Evolutionary conservation across 257 asterid species (phyloP).

Genomic region (Handroanthus guayacan): DNA sequence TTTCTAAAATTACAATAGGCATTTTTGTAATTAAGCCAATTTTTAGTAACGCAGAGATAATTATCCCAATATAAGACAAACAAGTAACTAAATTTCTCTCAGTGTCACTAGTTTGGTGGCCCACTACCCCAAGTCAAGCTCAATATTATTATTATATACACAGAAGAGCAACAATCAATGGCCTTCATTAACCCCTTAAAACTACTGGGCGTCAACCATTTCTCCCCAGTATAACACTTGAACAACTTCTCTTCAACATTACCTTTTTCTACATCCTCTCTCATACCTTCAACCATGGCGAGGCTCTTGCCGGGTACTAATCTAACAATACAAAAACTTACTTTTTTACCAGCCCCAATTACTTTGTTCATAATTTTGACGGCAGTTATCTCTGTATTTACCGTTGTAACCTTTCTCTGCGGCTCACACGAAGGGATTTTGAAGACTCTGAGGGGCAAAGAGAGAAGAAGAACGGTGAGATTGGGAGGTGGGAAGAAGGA

Average conservation of each 20-base stretch:
- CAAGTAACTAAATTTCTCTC: not conserved
- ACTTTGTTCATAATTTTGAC: constrained; percentile 37
- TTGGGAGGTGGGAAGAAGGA: constrained; percentile 49
- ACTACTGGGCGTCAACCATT: constrained; percentile 1
- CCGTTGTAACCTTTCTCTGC: constrained; percentile 49
- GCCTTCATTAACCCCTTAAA: not conserved
- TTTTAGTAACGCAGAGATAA: too few species aligned
- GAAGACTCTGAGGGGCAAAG: constrained; percentile 21
- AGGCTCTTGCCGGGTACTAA: constrained; percentile 26
- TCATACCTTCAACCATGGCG: constrained; percentile 36
- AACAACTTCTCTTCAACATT: not conserved
- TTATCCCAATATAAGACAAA: too few species aligned
- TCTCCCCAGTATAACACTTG: not conserved
- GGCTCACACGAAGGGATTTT: constrained; percentile 45
- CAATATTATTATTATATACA: not conserved
- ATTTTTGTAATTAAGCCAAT: too few species aligned
- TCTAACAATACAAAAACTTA: constrained; percentile 13
- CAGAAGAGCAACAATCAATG: not conserved
- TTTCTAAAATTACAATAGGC: too few species aligned
- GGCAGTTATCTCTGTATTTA: constrained; percentile 40
- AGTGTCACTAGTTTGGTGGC: not conserved
- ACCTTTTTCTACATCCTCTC: not conserved
- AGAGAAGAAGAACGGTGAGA: constrained; percentile 37
- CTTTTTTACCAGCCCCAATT: constrained; percentile 34
- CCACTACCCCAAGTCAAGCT: constrained; percentile 25